Conservation (phyloP, 352 stramenopile genomes). For the Pythium phragmitis region DNA sequence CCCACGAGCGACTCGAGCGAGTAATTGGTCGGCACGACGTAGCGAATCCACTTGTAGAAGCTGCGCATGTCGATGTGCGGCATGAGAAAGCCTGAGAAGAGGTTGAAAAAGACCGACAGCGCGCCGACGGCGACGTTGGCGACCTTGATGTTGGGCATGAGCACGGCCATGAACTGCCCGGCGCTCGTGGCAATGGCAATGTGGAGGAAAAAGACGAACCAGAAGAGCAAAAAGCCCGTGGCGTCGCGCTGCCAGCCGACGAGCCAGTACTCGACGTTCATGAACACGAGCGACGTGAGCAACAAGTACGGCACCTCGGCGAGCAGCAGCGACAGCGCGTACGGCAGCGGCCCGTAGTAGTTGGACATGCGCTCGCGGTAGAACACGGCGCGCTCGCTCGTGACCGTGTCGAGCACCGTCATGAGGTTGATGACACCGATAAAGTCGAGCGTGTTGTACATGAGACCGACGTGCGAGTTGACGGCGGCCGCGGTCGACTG, state of each 20-base stretch:
- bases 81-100: conserved; percentile 44
- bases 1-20: conserved; percentile 33
- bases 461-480: conserved; percentile 66
- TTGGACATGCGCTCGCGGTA: conserved; percentile 46
- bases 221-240: conserved; percentile 41
- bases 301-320: conserved; percentile 45
- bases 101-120: conserved; percentile 47
- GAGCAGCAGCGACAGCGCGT: conserved; percentile 39
- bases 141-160: conserved; percentile 56
- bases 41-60: conserved; percentile 47
- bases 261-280: conserved; percentile 50
- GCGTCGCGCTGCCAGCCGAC: conserved; percentile 33
- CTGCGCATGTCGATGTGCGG: conserved; percentile 33
- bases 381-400: conserved; percentile 30
- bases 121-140: conserved; percentile 48
- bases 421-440: conserved; percentile 48
- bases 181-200: conserved; percentile 37
- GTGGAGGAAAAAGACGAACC: conserved; percentile 46
- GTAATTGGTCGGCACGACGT: conserved; percentile 40
- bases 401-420: conserved; percentile 31
- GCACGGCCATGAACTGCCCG: conserved; percentile 43
- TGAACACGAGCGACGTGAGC: conserved; percentile 31
- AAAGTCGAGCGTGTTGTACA: conserved; percentile 76
- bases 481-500: conserved; percentile 33
- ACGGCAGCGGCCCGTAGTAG: conserved; percentile 47